Evolutionary conservation across 1,284 basidiomycete species (phyloP).

Genomic region (Tausonia pullulans): DNA sequence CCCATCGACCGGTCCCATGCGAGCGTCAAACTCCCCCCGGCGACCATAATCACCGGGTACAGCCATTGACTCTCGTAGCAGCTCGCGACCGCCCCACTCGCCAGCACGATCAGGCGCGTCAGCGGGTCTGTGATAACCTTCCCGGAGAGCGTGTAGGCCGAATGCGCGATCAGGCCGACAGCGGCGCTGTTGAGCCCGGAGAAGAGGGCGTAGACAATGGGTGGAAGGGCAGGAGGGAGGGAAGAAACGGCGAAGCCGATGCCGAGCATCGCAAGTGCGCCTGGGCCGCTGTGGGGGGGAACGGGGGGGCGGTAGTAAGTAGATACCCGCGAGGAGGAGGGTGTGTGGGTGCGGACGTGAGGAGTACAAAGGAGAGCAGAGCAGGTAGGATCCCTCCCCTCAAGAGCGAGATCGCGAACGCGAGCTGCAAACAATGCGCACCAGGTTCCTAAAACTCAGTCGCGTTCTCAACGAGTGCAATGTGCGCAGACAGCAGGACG

Average conservation of each 20-base stretch:
- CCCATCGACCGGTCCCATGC: slow-evolving; percentile 23
- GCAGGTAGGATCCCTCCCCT: slow-evolving; percentile 32
- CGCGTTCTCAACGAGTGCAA: not conserved
- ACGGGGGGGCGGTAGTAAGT: not conserved
- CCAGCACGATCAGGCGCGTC: slow-evolving; percentile 41
- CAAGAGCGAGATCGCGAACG: slow-evolving; percentile 33
- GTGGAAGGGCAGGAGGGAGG: slow-evolving; percentile 41
- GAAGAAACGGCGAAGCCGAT: slow-evolving; percentile 42
- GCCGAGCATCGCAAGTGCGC: slow-evolving; percentile 44
- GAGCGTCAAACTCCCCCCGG: slow-evolving; percentile 29
- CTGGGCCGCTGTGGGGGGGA: slow-evolving; percentile 33
- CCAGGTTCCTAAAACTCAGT: not conserved
- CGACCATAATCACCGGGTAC: slow-evolving; percentile 34
- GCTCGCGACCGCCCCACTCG: slow-evolving; percentile 41
- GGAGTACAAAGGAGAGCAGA: slow-evolving; percentile 33
- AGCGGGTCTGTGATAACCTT: slow-evolving; percentile 43
- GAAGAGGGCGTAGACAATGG: slow-evolving; percentile 43
- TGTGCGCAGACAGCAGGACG: not conserved
- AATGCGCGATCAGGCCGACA: slow-evolving; percentile 47
- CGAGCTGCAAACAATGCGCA: slow-evolving; percentile 26
- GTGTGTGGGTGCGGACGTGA: slow-evolving; percentile 22
- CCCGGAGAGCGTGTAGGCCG: slow-evolving; percentile 43
- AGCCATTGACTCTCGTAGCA: slow-evolving; percentile 45
- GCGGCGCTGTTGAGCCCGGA: slow-evolving; percentile 49
- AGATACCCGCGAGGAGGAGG: not conserved